Base-by-base conservation (phyloP, 2,329 filamentous ascomycete species). In the Clarireedia homoeocarpa region DNA sequence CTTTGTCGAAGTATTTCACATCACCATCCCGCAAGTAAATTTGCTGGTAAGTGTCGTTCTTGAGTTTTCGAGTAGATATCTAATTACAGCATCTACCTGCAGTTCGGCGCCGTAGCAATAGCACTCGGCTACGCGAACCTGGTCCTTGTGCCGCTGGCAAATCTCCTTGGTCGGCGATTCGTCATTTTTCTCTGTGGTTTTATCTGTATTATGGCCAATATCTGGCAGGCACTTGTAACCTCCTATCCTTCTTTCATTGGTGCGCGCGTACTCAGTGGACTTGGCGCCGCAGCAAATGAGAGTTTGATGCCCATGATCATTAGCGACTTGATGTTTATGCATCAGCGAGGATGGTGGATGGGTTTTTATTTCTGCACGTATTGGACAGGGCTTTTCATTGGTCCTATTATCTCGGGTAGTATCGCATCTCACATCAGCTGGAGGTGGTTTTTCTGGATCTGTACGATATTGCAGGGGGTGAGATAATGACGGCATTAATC, bases 1-100 rank as follows among this genome's bases (percentile, higher is more conserved):
- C 46, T 70, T 71, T 61, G 66, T 69, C 53, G 57, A 60, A 47
- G 66, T 71, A 59, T 72, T 70, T 58, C 44, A 67, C 55, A 70
- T 67, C 56, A 63, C 65, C 6, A 57, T 71, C 7, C 62, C 68
- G 2, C 62, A 70, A 57, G 66, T 71, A 46, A 70, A 69, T 57
- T 64, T 70, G 61, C 62, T 72, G 10, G 69, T 47, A 27, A 47
- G 44, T 5, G 5, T 42, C 39, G 6, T 47, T 24, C 14, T 27
- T 23, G 23, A 6, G 14, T 44, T 12, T 20, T 20, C n/a, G 1
- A 44, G 4, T 14, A 20, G 10, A 12, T 12, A 10, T 44, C 17
- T 12, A 44, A 20, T 23, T 70, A 23, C n/a, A 36, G 7, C 20
- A 17, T 34, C 12, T 34, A 20, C 7, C 10, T 47, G 3, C 15